Evolutionary conservation across 2,329 filamentous ascomycete species (phyloP).

Genomic region (Phaeomoniella chlamydospora): DNA sequence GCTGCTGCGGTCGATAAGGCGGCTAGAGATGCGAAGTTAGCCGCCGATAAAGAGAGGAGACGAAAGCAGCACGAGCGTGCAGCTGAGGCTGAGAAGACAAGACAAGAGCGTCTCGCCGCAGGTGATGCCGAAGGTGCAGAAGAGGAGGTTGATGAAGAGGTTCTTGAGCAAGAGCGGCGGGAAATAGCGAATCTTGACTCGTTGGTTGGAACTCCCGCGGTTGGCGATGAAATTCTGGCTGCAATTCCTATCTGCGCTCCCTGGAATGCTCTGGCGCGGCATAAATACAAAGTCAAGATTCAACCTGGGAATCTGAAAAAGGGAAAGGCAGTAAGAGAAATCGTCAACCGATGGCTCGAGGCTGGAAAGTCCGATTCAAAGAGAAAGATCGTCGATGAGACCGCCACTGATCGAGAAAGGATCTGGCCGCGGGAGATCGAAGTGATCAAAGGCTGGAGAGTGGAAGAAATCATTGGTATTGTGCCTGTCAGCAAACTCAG

Average conservation of each 20-base stretch:
- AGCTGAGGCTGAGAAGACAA: slow-evolving; percentile 46
- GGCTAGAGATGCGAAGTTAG: slow-evolving; percentile 55
- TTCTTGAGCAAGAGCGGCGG: slow-evolving; percentile 25
- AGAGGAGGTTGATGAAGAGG: slow-evolving; percentile 41
- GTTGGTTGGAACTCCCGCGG: slow-evolving; percentile 62
- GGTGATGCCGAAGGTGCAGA: slow-evolving; percentile 40
- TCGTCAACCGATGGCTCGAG: slow-evolving; percentile 58
- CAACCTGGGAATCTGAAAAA: slow-evolving; percentile 86
- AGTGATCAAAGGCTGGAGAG: slow-evolving; percentile 64
- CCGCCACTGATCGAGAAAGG: slow-evolving; percentile 26
- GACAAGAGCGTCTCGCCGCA: slow-evolving; percentile 52
- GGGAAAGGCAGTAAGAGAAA: slow-evolving; percentile 84
- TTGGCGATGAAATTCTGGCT: slow-evolving; percentile 60
- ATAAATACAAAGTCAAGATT: slow-evolving; percentile 91
- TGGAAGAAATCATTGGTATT: slow-evolving; percentile 66
- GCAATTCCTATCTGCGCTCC: slow-evolving; percentile 49
- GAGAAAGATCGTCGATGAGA: slow-evolving; percentile 41
- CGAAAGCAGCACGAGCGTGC: slow-evolving; percentile 66
- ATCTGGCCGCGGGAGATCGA: slow-evolving; percentile 53
- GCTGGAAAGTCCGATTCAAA: slow-evolving; percentile 8
- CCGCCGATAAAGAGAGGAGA: slow-evolving; percentile 59
- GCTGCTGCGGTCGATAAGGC: slow-evolving; percentile 52
- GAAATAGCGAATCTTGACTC: slow-evolving; percentile 46
- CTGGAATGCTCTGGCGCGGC: slow-evolving; percentile 47
- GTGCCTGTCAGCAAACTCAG: slow-evolving; percentile 69